Evolutionary conservation across 805 yeast species (phyloP).

Genomic region (Starmera quercuum): DNA sequence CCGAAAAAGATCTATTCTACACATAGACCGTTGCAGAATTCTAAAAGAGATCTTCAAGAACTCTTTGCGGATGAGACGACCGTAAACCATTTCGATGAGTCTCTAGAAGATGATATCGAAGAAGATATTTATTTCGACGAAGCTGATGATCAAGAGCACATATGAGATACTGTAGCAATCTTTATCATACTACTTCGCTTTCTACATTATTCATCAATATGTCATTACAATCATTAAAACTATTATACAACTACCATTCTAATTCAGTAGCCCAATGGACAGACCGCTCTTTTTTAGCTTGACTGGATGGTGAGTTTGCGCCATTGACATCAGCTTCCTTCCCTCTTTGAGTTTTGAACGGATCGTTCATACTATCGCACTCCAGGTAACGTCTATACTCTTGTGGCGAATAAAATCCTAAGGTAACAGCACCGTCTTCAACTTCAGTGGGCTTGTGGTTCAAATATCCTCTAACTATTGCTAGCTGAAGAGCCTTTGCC

Average conservation of each 20-base stretch:
- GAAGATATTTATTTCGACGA: not conserved
- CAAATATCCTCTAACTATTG: constrained; percentile 12
- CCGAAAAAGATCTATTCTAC: constrained; percentile 6
- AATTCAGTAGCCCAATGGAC: constrained; percentile 3
- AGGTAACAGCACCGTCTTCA: not conserved
- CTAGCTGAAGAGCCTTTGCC: constrained; percentile 10
- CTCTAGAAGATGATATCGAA: not conserved
- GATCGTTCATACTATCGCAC: not conserved
- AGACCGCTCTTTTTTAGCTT: not conserved
- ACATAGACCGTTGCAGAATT: not conserved
- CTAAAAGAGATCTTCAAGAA: not conserved
- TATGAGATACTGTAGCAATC: too few species aligned
- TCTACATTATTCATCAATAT: not conserved
- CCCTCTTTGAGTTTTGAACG: not conserved
- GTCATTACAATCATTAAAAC: not conserved
- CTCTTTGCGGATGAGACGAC: too few species aligned
- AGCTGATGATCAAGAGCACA: too few species aligned
- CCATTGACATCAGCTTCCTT: not conserved
- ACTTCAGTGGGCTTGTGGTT: constrained; percentile 1
- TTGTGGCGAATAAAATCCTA: constrained; percentile 14
- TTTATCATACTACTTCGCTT: too few species aligned
- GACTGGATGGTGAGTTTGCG: not conserved
- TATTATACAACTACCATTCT: constrained; percentile 1
- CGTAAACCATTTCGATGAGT: not conserved
- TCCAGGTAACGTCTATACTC: not conserved